Base-by-base conservation (phyloP, 805 yeast species). In the Wickerhamiella australiensis region DNA sequence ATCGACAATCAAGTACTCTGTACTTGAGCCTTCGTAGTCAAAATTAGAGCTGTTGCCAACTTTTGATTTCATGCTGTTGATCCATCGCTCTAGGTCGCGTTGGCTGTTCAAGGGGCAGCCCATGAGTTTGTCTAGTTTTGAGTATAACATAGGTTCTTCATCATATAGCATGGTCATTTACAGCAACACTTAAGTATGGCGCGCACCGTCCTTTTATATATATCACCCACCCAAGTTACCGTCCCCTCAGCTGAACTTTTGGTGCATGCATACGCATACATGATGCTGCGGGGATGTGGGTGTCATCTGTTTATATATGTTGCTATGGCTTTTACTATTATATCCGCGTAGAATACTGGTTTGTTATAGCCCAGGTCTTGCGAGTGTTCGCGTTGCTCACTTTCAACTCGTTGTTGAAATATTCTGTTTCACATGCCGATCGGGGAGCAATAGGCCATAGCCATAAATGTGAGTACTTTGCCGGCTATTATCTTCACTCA, bases 1-100 rank as follows among this genome's bases (percentile, higher is more conserved):
- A 41, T 50, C 52, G 6, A 45, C 52, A 15, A 50, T 23, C 17
- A 50, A 7, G 20, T 50, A 37, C 33, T 50, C 49, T 7, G 49
- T 35, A 11, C 41, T 33, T 3, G 20, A 13, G n/a, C 47, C 42
- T 26, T 12, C 35, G 8, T 6, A 15, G 5, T 29, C 37, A 17
- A 42, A 31, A 7, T n/a, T 35, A 3, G 9, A 29, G 21, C 13
- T 22, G 20, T 21, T 18, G 13, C 25, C 23, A 6, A 46, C 21
- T n/a, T 46, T 35, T 26, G 49, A 18, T 31, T 37, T 46, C 23
- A 46, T 37, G 21, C 21, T 36, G 2, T 9, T 17, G 21, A 46
- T 37, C 49, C 49, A 46, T n/a, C 25, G 12, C 42, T 46, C 49
- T 22, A 46, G 23, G 27, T 46, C 49, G 2, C 35, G 25, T 9